Conservation (phyloP, 805 yeast genomes). For the Sugiyamaella marilandica region DNA sequence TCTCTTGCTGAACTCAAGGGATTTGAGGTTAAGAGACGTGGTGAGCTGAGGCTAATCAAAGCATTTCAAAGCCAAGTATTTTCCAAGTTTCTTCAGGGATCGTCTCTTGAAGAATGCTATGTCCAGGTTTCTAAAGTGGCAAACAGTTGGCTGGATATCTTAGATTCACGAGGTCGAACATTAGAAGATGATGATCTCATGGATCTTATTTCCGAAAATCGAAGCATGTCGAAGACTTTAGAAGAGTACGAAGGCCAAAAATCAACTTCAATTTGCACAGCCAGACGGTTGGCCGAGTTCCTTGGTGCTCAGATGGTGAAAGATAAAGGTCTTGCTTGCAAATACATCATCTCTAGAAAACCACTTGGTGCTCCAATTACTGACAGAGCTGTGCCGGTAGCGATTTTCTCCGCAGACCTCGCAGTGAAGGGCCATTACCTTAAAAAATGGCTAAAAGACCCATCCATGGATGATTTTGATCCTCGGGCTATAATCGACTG, state of each 20-base stretch:
- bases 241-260: constrained; percentile 87
- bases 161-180: constrained; percentile 80
- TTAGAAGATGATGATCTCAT: constrained; percentile 91
- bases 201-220: constrained; percentile 91
- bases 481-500: constrained; percentile 89
- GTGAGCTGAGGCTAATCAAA: constrained; percentile 88
- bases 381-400: constrained; percentile 94
- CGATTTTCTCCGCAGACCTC: constrained; percentile 82
- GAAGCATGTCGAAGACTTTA: constrained; percentile 88
- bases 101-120: constrained; percentile 73
- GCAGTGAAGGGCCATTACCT: constrained; percentile 62
- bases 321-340: constrained; percentile 93
- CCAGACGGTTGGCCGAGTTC: constrained; percentile 87
- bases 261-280: constrained; percentile 94
- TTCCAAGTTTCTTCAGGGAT: constrained; percentile 84
- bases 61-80: constrained; percentile 94
- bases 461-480: constrained; percentile 71
- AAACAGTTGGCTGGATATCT: constrained; percentile 90
- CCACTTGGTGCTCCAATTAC: constrained; percentile 89
- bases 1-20: constrained; percentile 93
- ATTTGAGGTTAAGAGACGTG: constrained; percentile 93
- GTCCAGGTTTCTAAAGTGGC: constrained; percentile 88
- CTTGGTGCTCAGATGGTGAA: constrained; percentile 95
- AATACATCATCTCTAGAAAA: constrained; percentile 79
- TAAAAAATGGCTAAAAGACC: constrained; percentile 83